Evolutionary conservation across 768 basidiomycete genomes (phyloP).

Genomic region (Calocybe cyanea): DNA sequence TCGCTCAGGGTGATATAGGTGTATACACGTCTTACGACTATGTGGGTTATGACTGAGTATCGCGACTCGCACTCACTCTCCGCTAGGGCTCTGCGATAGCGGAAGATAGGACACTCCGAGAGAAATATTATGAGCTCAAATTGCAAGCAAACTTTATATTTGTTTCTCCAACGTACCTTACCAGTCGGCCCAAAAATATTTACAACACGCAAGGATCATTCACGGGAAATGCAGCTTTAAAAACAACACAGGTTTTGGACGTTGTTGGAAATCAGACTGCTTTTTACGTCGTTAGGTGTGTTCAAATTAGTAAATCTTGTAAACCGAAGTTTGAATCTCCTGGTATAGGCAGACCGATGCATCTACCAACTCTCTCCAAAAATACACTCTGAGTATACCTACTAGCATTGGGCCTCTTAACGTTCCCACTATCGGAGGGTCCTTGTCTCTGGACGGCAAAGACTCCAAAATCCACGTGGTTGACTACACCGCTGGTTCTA

Average conservation of each 20-base stretch:
- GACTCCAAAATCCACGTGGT: conserved; percentile 52
- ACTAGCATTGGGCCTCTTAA: conserved; percentile 41
- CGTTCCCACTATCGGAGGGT: conserved; percentile 40
- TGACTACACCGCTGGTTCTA: conserved; percentile 43
- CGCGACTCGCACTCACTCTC: neutral
- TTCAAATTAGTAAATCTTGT: neutral
- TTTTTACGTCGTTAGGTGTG: conserved; percentile 43
- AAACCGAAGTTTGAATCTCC: neutral
- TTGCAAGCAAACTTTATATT: conserved; percentile 47
- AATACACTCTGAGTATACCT: conserved; percentile 38
- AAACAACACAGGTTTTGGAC: conserved; percentile 47
- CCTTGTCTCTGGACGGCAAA: conserved; percentile 42
- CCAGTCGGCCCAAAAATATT: conserved; percentile 41
- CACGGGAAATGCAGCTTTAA: conserved; percentile 43
- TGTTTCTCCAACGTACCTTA: conserved; percentile 48
- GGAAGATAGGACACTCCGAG: conserved; percentile 47
- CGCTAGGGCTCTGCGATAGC: conserved; percentile 44
- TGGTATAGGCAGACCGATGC: conserved; percentile 37
- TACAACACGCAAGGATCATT: conserved; percentile 38
- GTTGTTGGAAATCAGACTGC: conserved; percentile 43
- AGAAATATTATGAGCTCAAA: conserved; percentile 53
- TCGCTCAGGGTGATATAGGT: conserved; percentile 18
- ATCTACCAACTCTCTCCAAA: conserved; percentile 33
- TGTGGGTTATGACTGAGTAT: conserved; percentile 18
- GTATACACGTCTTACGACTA: conserved; percentile 45